phyloP scores from a whole-genome alignment of 2,329 filamentous ascomycete species.

The Endoconidiophora laricicola region DNA sequence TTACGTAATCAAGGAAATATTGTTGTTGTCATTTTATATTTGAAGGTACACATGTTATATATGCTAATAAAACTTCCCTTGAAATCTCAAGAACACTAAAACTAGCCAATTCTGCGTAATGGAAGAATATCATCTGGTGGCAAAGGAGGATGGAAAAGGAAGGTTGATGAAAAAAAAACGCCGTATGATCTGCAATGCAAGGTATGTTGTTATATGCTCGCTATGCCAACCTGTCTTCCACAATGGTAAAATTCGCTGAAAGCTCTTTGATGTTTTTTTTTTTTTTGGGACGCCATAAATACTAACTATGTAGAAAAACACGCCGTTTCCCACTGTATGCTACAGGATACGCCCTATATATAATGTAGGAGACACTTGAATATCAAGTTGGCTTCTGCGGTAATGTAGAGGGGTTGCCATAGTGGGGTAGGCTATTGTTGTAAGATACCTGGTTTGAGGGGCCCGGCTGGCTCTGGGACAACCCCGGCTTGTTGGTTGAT shows the following conservation, averaged over 20 bases:
- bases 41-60: too few relatives aligned
- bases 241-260: too few relatives aligned
- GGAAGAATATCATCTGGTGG: too few relatives aligned
- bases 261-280: background rate
- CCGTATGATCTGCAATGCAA: too few relatives aligned
- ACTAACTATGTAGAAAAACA: background rate
- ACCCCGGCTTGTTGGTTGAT: constrained; percentile 10
- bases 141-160: too few relatives aligned
- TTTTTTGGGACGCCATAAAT: constrained; percentile 6
- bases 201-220: too few relatives aligned
- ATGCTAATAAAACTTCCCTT: too few relatives aligned
- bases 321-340: background rate
- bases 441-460: constrained; percentile 24
- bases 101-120: too few relatives aligned
- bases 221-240: background rate
- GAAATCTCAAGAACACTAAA: too few relatives aligned
- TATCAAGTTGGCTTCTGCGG: constrained; percentile 35
- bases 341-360: background rate
- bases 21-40: too few relatives aligned
- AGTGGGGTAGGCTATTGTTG: constrained; percentile 33
- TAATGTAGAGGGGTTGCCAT: constrained; percentile 42
- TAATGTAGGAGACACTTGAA: background rate
- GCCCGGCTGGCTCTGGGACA: constrained; percentile 8
- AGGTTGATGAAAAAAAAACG: too few relatives aligned
- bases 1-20: too few relatives aligned